A percentile compares a stretch with the other conserved stretches of the same genome.
phyloP scores from a whole-genome alignment of 495 filamentous ascomycete species.

The Cladorrhinum samala region DNA sequence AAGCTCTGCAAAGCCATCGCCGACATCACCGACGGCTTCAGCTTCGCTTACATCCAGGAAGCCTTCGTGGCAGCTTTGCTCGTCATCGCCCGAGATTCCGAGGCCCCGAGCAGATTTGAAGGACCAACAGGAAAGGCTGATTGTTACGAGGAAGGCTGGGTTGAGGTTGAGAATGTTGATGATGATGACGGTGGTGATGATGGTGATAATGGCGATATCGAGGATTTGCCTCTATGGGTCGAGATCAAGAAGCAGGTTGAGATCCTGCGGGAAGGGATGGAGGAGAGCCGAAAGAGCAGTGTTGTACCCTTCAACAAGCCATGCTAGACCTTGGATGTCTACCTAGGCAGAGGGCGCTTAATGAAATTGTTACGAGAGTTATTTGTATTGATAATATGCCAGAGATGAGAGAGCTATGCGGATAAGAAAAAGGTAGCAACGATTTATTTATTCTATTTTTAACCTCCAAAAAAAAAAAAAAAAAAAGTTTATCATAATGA shows the following conservation, averaged over 20 bases:
- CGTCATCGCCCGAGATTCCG: slow-evolving; percentile 37
- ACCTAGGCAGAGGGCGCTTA: too few relatives aligned
- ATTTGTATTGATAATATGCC: too few relatives aligned
- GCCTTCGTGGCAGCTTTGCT: slow-evolving; percentile 56
- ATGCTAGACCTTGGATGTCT: too few relatives aligned
- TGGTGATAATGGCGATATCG: slow-evolving; percentile 32
- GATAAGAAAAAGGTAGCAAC: too few relatives aligned
- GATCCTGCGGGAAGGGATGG: slow-evolving; percentile 51
- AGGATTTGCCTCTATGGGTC: slow-evolving; percentile 46
- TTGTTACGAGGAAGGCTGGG: slow-evolving; percentile 18
- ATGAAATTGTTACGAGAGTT: too few relatives aligned
- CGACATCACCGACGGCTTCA: slow-evolving; percentile 53
- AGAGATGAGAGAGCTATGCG: too few relatives aligned
- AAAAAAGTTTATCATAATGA: too few relatives aligned
- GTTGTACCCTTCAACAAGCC: too few relatives aligned
- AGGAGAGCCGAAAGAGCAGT: slow-evolving; percentile 17
- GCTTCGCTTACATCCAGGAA: slow-evolving; percentile 62
- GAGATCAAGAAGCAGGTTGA: slow-evolving; percentile 53
- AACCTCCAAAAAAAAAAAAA: too few relatives aligned
- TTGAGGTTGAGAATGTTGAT: slow-evolving; percentile 6
- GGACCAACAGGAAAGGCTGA: neutral
- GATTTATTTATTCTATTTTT: too few relatives aligned
- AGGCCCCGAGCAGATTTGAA: neutral
- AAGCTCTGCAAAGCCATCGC: slow-evolving; percentile 49
- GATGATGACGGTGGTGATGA: slow-evolving; percentile 12